Conservation (phyloP, 225 moss, liverwort and hornwort species). For the Sphagnum tenellum region DNA sequence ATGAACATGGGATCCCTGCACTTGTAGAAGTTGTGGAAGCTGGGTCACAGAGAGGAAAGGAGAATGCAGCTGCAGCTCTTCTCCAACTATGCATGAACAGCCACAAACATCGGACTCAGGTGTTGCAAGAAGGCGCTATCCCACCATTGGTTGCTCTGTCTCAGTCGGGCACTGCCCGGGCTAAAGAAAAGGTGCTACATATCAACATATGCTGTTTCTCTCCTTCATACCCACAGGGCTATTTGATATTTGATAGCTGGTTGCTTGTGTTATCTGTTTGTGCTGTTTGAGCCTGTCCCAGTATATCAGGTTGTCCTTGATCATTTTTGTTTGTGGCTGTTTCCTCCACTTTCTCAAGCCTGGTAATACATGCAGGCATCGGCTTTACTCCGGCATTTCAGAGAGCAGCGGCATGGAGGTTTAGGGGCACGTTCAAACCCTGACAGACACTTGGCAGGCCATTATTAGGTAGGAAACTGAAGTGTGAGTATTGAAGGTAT, state of each 20-base stretch:
- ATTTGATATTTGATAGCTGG: no score
- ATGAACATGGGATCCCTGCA: slow-evolving; percentile 49
- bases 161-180: slow-evolving; percentile 92
- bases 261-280: no score
- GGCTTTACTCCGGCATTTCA: slow-evolving; percentile 80
- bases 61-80: slow-evolving; percentile 42
- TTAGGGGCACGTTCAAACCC: slow-evolving; percentile 68
- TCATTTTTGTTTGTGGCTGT: not conserved
- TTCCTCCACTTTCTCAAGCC: not conserved
- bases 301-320: no score
- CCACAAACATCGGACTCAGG: slow-evolving; percentile 72
- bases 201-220: no score
- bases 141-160: slow-evolving; percentile 90
- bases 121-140: slow-evolving; percentile 95
- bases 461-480: slow-evolving; percentile 15
- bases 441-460: slow-evolving; percentile 66
- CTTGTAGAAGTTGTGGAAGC: slow-evolving; percentile 52
- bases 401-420: slow-evolving; percentile 90
- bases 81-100: slow-evolving; percentile 57
- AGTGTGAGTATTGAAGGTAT: not conserved
- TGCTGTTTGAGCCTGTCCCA: no score
- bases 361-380: slow-evolving; percentile 14
- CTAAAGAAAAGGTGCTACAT: slow-evolving; percentile 75
- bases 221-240: no score
- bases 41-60: slow-evolving; percentile 48